A percentile compares a stretch with the other conserved stretches of the same genome.
phyloP scores from a whole-genome alignment of 805 yeast genomes.

The Kuraishia cidri region DNA sequence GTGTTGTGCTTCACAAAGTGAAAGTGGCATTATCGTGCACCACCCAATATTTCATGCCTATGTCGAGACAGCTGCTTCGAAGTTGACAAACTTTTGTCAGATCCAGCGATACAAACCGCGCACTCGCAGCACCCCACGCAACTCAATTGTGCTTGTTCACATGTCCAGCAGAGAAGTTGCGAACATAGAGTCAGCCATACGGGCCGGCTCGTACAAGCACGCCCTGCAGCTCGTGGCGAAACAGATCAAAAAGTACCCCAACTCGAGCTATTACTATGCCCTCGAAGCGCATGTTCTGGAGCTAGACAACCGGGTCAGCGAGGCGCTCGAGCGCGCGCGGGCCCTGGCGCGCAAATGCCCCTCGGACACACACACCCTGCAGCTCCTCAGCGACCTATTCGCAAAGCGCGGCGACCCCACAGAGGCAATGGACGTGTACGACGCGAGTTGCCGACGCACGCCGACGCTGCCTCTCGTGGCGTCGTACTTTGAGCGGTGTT shows the following conservation, averaged over 20 bases:
- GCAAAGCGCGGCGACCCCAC: conserved; percentile 21
- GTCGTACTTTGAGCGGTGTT: conserved; percentile 50
- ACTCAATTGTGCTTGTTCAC: no score
- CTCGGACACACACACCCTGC: conserved; percentile 45
- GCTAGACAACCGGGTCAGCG: conserved; percentile 20
- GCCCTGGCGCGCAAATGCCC: conserved; percentile 28
- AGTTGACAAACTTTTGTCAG: no score
- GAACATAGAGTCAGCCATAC: no score
- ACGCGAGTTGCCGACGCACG: conserved; percentile 47
- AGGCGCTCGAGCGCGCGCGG: conserved; percentile 22
- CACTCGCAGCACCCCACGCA: no score
- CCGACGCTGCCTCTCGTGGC: conserved; percentile 37
- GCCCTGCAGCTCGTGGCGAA: conserved; percentile 42
- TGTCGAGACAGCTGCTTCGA: no score
- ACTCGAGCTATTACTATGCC: conserved; percentile 43
- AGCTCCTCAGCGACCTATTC: conserved; percentile 36
- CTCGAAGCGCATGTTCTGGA: conserved; percentile 26
- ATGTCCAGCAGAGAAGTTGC: no score
- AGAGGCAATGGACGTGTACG: conserved; percentile 42
- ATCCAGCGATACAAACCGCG: no score
- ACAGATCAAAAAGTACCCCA: conserved; percentile 47
- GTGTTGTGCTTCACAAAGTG: neutral
- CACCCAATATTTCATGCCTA: no score
- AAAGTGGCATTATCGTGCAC: neutral
- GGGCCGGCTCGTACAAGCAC: conserved; percentile 39